A percentile compares a stretch with the other conserved stretches of the same genome.
phyloP scores from a whole-genome alignment of 2,329 filamentous ascomycete species.

The Dactylellina sp. region DNA sequence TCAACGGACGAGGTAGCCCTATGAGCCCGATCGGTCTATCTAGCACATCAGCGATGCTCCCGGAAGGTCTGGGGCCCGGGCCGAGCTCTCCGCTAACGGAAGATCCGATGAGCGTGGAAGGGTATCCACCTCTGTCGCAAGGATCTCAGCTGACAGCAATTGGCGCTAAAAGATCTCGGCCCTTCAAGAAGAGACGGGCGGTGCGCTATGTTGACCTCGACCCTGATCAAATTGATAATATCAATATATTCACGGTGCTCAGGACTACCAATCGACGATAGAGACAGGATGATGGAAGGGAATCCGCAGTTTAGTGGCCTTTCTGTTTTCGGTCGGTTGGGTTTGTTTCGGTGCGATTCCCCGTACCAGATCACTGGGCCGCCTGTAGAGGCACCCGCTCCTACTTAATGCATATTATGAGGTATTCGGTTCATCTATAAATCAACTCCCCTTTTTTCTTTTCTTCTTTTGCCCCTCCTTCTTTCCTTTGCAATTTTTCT shows the following conservation, averaged over 20 bases:
- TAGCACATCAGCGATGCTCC: slow-evolving; percentile 39
- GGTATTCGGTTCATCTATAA: too few relatives aligned
- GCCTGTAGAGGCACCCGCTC: too few relatives aligned
- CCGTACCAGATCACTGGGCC: too few relatives aligned
- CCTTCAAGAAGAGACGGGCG: slow-evolving; percentile 53
- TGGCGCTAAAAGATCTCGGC: slow-evolving; percentile 28
- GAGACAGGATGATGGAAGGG: neutral
- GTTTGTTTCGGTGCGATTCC: neutral
- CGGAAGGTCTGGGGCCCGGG: slow-evolving; percentile 48
- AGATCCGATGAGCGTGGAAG: slow-evolving; percentile 47
- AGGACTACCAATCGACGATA: slow-evolving; percentile 54
- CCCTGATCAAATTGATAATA: slow-evolving; percentile 56
- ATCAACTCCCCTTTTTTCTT: too few relatives aligned
- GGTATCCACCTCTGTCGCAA: slow-evolving; percentile 49
- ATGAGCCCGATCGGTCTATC: slow-evolving; percentile 35
- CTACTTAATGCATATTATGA: too few relatives aligned
- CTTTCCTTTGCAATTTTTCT: too few relatives aligned
- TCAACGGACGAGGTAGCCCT: slow-evolving; percentile 7
- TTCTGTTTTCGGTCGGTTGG: slow-evolving; percentile 54
- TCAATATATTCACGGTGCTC: slow-evolving; percentile 56
- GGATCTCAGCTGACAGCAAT: slow-evolving; percentile 22
- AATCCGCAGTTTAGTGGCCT: slow-evolving; percentile 9
- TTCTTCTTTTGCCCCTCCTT: too few relatives aligned
- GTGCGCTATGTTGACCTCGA: slow-evolving; percentile 55
- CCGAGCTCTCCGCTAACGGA: slow-evolving; percentile 51